Conservation (phyloP, 352 stramenopile genomes). For the Thraustotheca clavata region DNA sequence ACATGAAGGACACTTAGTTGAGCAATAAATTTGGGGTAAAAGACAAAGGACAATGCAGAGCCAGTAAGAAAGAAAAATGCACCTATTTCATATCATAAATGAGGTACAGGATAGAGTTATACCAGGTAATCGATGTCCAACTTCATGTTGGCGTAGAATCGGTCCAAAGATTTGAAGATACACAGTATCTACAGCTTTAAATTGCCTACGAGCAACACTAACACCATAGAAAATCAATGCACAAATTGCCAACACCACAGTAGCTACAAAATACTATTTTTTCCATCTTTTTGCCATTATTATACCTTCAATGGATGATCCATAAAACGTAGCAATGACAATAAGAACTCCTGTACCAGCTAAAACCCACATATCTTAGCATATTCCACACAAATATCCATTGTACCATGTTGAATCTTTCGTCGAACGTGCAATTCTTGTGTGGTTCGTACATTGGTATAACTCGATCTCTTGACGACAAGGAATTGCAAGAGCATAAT, state of each 20-base stretch:
- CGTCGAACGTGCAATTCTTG: conserved; percentile 14
- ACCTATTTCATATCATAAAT: background rate
- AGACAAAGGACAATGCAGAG: background rate
- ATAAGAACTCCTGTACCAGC: conserved; percentile 9
- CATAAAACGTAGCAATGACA: conserved; percentile 12
- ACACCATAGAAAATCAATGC: conserved; percentile 12
- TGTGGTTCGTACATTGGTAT: conserved; percentile 17
- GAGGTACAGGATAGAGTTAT: background rate
- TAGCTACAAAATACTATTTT: background rate
- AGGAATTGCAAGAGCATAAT: conserved; percentile 16
- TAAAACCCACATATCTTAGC: background rate
- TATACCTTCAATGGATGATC: conserved; percentile 4
- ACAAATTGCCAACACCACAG: background rate
- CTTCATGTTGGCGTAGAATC: conserved; percentile 19
- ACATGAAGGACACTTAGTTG: conserved; percentile 18
- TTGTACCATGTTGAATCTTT: conserved; percentile 18
- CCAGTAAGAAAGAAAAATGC: conserved; percentile 19
- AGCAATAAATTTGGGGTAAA: conserved; percentile 16
- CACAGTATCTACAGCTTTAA: conserved; percentile 2
- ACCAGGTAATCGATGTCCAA: conserved; percentile 14
- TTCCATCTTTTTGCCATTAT: background rate
- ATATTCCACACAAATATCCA: background rate
- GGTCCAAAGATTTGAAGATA: conserved; percentile 20
- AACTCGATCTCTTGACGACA: background rate
- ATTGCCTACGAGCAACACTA: conserved; percentile 9